Evolutionary conservation across 1,284 basidiomycete species (phyloP).

Genomic region (Moesziomyces sp.): DNA sequence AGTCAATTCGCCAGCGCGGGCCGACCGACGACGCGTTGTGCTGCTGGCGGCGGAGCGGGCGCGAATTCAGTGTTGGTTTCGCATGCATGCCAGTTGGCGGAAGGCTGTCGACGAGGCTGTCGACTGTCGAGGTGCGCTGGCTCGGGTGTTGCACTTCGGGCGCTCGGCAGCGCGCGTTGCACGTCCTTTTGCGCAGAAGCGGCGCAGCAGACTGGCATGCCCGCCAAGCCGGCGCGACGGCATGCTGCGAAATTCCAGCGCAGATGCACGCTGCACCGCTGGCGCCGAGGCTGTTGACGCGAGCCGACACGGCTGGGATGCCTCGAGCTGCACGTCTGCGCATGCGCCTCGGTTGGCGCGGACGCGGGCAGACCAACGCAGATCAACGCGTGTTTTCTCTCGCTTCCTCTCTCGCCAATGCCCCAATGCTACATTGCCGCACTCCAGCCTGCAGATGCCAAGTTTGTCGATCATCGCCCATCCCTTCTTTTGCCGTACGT

Average conservation of each 20-base stretch:
- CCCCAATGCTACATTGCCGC: too few relatives aligned
- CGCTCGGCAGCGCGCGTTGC: too few relatives aligned
- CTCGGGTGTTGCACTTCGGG: background rate
- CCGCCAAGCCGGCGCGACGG: background rate
- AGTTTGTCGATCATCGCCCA: slow-evolving; percentile 42
- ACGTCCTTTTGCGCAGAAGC: background rate
- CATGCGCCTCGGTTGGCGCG: slow-evolving; percentile 29
- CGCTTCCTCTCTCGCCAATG: background rate
- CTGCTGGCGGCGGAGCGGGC: background rate
- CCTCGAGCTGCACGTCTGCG: slow-evolving; percentile 7
- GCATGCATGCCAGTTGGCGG: background rate
- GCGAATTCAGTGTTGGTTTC: background rate
- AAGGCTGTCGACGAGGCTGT: too few relatives aligned
- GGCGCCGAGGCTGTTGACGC: background rate
- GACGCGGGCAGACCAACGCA: too few relatives aligned
- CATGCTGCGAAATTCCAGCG: background rate
- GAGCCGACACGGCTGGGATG: slow-evolving; percentile 15
- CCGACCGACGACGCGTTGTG: background rate
- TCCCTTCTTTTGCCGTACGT: background rate
- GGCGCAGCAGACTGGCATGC: background rate
- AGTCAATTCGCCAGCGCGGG: background rate
- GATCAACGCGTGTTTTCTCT: slow-evolving; percentile 1
- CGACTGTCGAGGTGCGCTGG: background rate
- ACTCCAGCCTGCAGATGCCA: slow-evolving; percentile 15
- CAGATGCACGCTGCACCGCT: background rate